Percentiles rank a stretch among this genome's conserved stretches.
These are phyloP conservation scores for Trichaptum fuscoviolaceum DNA, from an alignment of 768 basidiomycete species.

Conservation along the genomic window DNA sequence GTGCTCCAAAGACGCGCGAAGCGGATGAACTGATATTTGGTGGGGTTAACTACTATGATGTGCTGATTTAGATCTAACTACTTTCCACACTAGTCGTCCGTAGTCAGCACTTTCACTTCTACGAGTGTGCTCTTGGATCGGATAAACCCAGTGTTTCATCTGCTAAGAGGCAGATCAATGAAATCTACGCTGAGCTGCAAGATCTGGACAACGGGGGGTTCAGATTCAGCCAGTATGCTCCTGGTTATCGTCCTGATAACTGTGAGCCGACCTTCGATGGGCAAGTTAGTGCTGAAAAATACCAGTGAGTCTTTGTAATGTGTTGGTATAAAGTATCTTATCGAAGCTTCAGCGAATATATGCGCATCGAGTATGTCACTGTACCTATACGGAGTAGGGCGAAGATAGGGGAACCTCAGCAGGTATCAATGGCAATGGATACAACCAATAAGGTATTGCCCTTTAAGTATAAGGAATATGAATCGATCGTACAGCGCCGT, in stretches of 20 bases:
- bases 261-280: not conserved
- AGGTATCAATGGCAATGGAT: not conserved
- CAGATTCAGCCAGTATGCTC: not conserved
- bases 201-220: not conserved
- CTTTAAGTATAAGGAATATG: not conserved
- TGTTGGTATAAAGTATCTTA: not conserved
- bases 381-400: not conserved
- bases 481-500: not conserved
- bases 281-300: not conserved
- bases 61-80: too few relatives aligned
- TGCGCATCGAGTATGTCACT: not conserved
- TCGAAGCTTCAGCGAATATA: not conserved
- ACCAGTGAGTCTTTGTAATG: not conserved
- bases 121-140: too few relatives aligned
- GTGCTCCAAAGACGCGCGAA: too few relatives aligned
- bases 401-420: not conserved
- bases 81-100: too few relatives aligned
- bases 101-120: too few relatives aligned
- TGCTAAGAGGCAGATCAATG: not conserved
- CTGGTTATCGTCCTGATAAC: not conserved
- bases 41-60: too few relatives aligned
- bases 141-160: not conserved
- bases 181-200: not conserved
- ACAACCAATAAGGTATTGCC: not conserved
- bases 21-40: too few relatives aligned